phyloP scores from a whole-genome alignment of 148 eudicot genomes.

The Fagopyrum esculentum region DNA sequence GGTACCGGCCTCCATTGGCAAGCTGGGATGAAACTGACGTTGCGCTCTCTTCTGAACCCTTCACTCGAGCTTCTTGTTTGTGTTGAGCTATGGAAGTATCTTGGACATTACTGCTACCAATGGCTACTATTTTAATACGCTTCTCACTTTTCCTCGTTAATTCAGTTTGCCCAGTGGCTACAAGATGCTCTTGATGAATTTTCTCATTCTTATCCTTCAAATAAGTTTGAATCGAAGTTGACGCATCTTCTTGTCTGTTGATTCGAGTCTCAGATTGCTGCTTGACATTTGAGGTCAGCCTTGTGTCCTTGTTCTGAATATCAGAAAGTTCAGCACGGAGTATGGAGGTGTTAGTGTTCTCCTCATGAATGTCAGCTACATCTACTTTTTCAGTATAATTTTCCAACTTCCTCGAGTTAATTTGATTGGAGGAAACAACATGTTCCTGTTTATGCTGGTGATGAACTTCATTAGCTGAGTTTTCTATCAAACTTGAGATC shows the following conservation, averaged over 20 bases:
- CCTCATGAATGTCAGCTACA: conserved; percentile 16
- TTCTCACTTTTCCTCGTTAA: conserved; percentile 23
- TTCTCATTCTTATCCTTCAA: conserved; percentile 22
- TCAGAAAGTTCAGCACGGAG: conserved; percentile 3
- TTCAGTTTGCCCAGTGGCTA: conserved; percentile 20
- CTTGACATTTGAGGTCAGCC: conserved; percentile 18
- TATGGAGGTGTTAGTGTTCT: conserved; percentile 21
- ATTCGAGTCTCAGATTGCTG: conserved; percentile 30
- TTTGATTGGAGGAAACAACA: conserved; percentile 17
- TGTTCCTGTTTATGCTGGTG: conserved; percentile 23
- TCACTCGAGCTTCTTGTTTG: conserved; percentile 27
- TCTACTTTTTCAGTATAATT: conserved; percentile 23
- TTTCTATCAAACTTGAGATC: conserved; percentile 21
- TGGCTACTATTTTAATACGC: conserved; percentile 19
- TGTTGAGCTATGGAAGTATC: conserved; percentile 22
- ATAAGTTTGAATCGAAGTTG: conserved; percentile 20
- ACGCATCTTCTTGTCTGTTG: conserved; percentile 26
- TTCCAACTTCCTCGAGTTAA: conserved; percentile 26
- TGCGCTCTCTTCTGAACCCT: conserved; percentile 24
- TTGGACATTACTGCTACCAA: conserved; percentile 17
- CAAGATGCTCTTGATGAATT: conserved; percentile 20
- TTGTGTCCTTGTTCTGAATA: background rate
- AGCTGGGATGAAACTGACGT: conserved; percentile 20
- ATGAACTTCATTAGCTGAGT: conserved; percentile 18
- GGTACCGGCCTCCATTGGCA: conserved; percentile 17